Evolutionary conservation across 768 basidiomycete species (phyloP).

Genomic region (Omphalotus guepiniiformis): DNA sequence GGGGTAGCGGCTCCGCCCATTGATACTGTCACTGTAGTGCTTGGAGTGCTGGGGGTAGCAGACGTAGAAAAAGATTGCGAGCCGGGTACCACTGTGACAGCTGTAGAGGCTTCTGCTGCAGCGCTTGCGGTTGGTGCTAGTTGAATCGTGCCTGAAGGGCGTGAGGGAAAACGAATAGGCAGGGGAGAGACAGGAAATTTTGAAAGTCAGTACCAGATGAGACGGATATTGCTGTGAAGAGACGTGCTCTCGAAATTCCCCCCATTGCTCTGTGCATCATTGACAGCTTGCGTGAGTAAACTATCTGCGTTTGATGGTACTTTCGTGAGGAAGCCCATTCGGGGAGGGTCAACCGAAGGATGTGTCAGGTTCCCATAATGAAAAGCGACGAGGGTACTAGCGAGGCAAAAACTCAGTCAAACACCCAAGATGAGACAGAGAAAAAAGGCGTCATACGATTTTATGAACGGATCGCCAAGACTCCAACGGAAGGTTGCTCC

Average conservation of each 20-base stretch:
- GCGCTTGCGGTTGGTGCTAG: constrained; percentile 32
- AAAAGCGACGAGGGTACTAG: constrained; percentile 61
- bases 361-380: constrained; percentile 69
- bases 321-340: constrained; percentile 61
- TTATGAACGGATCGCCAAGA: constrained; percentile 67
- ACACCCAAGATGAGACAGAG: neutral
- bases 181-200: neutral
- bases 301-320: constrained; percentile 50
- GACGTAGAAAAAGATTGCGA: neutral
- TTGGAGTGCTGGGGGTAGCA: too few species aligned
- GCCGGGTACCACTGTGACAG: constrained; percentile 11
- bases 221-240: neutral
- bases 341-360: constrained; percentile 63
- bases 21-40: too few species aligned
- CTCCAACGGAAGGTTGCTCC: constrained; percentile 65
- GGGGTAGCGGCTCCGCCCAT: too few species aligned
- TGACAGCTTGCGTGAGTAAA: constrained; percentile 32
- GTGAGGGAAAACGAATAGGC: neutral
- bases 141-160: constrained; percentile 26
- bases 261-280: constrained; percentile 31
- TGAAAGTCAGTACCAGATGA: neutral
- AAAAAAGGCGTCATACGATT: constrained; percentile 45
- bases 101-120: constrained; percentile 17
- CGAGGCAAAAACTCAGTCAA: neutral
- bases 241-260: constrained; percentile 35